Conservation (phyloP, 768 basidiomycete species). For the Chalciporus pseudorubinellus region DNA sequence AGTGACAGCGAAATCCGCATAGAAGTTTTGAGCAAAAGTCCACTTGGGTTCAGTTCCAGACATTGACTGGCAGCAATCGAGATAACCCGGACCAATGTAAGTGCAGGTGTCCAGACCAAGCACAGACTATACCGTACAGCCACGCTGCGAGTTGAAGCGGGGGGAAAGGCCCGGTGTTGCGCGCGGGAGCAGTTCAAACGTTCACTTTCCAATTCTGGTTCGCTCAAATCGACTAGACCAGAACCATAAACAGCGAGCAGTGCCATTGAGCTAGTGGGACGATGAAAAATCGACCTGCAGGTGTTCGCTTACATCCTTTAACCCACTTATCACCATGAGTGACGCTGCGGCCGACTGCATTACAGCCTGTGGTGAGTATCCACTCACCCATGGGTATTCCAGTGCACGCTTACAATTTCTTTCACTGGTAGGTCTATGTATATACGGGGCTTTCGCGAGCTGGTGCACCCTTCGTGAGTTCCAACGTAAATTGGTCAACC, state of each 20-base stretch:
- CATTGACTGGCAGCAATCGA: conserved; percentile 18
- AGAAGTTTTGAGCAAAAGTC: conserved; percentile 32
- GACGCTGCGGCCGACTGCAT: conserved; percentile 4
- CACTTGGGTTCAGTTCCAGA: conserved; percentile 22
- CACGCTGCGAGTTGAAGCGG: no score
- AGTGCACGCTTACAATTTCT: background rate
- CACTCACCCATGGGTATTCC: background rate
- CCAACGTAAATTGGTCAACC: background rate
- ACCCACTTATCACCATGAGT: conserved; percentile 14
- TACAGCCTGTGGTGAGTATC: conserved; percentile 18
- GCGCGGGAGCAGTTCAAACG: no score
- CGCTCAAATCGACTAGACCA: background rate
- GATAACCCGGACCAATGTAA: background rate
- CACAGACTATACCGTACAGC: no score
- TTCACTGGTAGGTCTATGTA: conserved; percentile 18
- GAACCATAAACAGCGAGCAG: background rate
- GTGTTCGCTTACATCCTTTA: background rate
- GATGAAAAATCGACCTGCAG: background rate
- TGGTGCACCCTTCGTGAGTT: conserved; percentile 29
- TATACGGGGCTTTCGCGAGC: conserved; percentile 10
- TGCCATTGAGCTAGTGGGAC: background rate
- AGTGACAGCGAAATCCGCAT: conserved; percentile 19
- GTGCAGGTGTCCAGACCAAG: no score
- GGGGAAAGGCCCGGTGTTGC: no score
- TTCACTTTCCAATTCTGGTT: no score